Conservation (phyloP, 164 flowering plant species). For the Stephania japonica region DNA sequence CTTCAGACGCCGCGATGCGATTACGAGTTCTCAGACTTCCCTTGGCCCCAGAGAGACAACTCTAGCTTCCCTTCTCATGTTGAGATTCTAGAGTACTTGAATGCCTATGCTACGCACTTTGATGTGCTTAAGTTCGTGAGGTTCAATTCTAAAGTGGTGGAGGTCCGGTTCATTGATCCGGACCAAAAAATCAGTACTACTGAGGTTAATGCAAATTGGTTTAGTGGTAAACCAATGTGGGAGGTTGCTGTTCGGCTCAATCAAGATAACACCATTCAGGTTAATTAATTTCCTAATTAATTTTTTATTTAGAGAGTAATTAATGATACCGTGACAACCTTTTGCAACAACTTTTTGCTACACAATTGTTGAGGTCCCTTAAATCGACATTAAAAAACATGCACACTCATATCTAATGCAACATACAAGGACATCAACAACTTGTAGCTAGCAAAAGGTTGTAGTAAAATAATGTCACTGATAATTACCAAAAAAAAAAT, state of each 20-base stretch:
- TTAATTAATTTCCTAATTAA: constrained; percentile 5
- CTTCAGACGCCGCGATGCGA: constrained; percentile 77
- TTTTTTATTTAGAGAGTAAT: no score
- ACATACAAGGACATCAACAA: no score
- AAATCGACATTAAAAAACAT: no score
- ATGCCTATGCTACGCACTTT: constrained; percentile 63
- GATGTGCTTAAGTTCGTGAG: constrained; percentile 51
- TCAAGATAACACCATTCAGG: constrained; percentile 42
- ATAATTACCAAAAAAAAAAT: no score
- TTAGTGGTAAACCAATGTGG: constrained; percentile 70
- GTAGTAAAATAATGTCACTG: no score
- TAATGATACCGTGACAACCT: no score
- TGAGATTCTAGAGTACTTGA: constrained; percentile 70
- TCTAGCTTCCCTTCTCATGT: constrained; percentile 53
- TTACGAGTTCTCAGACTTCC: constrained; percentile 85
- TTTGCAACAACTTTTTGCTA: no score
- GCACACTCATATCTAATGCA: no score
- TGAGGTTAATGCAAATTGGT: constrained; percentile 11
- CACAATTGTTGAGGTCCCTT: no score
- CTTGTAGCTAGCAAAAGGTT: no score
- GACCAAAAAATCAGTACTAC: constrained; percentile 16
- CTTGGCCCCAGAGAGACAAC: constrained; percentile 73
- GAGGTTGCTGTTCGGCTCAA: constrained; percentile 60
- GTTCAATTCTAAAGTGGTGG: constrained; percentile 79
- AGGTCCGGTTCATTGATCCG: constrained; percentile 44